phyloP scores from a whole-genome alignment of 176 grass and related monocot species.

The Cenchrus americanus region DNA sequence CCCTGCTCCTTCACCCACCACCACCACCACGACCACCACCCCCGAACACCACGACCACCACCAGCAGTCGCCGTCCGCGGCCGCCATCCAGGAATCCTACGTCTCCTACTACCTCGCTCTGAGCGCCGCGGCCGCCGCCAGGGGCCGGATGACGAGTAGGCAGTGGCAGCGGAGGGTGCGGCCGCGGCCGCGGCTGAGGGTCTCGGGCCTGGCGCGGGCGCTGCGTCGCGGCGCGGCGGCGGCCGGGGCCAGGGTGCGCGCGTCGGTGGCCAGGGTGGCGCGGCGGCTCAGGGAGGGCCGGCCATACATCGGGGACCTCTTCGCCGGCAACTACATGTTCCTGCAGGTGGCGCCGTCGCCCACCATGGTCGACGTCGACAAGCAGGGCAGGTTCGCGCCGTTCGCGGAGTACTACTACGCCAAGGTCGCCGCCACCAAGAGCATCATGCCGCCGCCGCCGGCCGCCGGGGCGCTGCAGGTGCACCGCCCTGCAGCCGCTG shows the following conservation, averaged over 20 bases:
- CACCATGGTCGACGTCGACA: background rate
- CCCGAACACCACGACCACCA: background rate
- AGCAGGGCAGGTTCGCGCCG: background rate
- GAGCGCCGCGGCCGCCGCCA: background rate
- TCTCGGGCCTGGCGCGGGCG: constrained; percentile 55
- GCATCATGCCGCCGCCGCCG: background rate
- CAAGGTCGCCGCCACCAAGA: background rate
- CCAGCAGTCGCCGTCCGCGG: background rate
- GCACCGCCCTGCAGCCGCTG: background rate
- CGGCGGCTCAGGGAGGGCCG: constrained; percentile 70
- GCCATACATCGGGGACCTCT: constrained; percentile 70
- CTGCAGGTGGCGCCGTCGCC: constrained; percentile 82
- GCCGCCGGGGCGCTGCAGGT: background rate
- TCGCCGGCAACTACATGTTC: constrained; percentile 98
- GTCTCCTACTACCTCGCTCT: constrained; percentile 32
- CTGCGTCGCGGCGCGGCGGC: constrained; percentile 49
- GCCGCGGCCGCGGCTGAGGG: constrained; percentile 41
- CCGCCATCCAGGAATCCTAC: background rate
- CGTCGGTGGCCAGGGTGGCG: constrained; percentile 62
- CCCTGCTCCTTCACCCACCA: background rate
- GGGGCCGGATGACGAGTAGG: background rate
- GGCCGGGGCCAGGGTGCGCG: constrained; percentile 44
- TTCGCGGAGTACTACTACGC: constrained; percentile 37
- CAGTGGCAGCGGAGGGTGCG: constrained; percentile 15
- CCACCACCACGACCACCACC: background rate